Evolutionary conservation across 1,284 basidiomycete species (phyloP), one percentile per base, ranked within the genome.

Genomic region (Naganishia sp.): DNA sequence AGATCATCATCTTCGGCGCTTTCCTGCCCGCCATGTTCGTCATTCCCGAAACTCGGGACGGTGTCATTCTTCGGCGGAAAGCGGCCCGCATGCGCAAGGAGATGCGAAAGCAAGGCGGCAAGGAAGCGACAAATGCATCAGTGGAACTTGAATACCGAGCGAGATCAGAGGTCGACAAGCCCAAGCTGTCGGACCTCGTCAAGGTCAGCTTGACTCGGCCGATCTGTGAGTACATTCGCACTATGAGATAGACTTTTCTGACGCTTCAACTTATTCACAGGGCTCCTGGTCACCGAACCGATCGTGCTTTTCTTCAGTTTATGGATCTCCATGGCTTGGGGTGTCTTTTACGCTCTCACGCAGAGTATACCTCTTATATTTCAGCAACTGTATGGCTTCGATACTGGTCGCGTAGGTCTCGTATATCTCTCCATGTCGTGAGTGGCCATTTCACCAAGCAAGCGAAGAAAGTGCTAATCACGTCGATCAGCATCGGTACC

Each of bases 281-380:
- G 42, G 21, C 39, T 44, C 18, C 36, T 57, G 55, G 21, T 56
- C 28, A 56, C 89, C 0, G 91, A 94, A 72, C 89, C 89, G 0
- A 83, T 90, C 39, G 89, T 92, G 0, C 79, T 84, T 6, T 85
- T 85, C 69, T 87, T 92, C 76, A 88, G 87, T 67, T 69, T 90
- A 23, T 92, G 89, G 90, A 79, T 87, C 57, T 88, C 87, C 0
- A 87, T 89, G 67, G 84, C 84, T 1, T 92, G 90, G 90, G 90
- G 90, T 0, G 84, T 92, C 13, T 77, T 88, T 50, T 92, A 86
- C 74, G 85, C 84, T 67, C 78, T 89, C 68, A 80, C 91, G 36
- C 86, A 87, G 83, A 88, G 88, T 0, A 81, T 90, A 21, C 79
- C 83, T 0, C 85, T 84, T 7, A 83, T 87, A 23, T 90, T 90